These are phyloP conservation scores for Backusella westeae DNA, from an alignment of 192 early-diverging fungal genomes.

Conservation along the genomic window DNA sequence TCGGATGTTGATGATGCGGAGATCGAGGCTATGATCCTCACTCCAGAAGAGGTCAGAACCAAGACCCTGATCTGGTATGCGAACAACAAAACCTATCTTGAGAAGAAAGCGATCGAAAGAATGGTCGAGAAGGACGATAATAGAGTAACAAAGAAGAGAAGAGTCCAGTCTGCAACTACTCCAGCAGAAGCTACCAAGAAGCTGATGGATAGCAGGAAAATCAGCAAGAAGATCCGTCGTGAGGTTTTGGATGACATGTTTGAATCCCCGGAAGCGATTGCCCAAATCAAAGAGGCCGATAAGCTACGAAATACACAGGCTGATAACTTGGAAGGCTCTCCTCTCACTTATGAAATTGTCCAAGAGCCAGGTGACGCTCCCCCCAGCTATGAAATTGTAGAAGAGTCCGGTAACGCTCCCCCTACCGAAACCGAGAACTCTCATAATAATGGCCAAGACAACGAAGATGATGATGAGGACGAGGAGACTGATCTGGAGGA, in stretches of 20 bases:
- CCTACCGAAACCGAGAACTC: conserved; percentile 20
- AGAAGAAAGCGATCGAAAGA: conserved; percentile 62
- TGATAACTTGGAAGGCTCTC: conserved; percentile 9
- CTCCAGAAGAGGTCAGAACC: too few relatives aligned
- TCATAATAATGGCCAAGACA: neutral
- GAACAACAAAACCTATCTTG: conserved; percentile 27
- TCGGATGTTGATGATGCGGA: conserved; percentile 78
- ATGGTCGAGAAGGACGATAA: conserved; percentile 53
- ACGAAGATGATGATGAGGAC: conserved; percentile 41
- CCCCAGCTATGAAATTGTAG: conserved; percentile 31
- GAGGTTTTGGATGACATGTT: conserved; percentile 71
- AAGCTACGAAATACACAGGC: conserved; percentile 28
- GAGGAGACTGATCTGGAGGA: conserved; percentile 47
- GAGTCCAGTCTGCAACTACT: conserved; percentile 43
- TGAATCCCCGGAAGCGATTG: conserved; percentile 18
- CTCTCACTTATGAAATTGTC: too few relatives aligned
- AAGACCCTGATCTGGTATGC: too few relatives aligned
- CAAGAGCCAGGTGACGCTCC: neutral
- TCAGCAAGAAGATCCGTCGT: conserved; percentile 92
- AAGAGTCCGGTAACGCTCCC: conserved; percentile 43
- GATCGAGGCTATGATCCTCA: conserved; percentile 45
- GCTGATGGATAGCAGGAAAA: conserved; percentile 60
- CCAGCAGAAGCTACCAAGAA: conserved; percentile 81
- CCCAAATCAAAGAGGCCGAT: conserved; percentile 30
- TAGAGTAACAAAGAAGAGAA: conserved; percentile 29